phyloP scores from a whole-genome alignment of 768 basidiomycete genomes.

The Pulveroboletus sp. region DNA sequence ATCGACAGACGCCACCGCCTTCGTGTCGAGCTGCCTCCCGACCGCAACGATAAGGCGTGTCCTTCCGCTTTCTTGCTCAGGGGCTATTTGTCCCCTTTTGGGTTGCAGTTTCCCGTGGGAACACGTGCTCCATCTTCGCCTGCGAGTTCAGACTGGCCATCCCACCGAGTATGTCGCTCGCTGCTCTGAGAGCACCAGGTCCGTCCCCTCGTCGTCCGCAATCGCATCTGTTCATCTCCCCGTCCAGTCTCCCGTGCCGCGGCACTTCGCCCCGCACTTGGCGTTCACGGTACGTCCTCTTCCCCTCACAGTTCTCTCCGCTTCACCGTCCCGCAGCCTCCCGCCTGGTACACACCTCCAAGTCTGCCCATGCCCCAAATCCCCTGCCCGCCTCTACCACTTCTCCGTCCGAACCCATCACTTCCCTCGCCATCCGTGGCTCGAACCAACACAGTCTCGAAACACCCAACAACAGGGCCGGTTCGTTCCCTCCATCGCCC shows the following conservation, averaged over 20 bases:
- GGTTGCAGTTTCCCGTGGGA: conserved; percentile 9
- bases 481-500: conserved; percentile 37
- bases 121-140: background rate
- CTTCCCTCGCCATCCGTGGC: conserved; percentile 66
- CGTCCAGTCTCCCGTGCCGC: conserved; percentile 32
- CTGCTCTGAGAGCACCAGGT: conserved; percentile 35
- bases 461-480: conserved; percentile 85
- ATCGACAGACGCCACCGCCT: background rate
- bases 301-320: conserved; percentile 4
- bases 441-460: conserved; percentile 85
- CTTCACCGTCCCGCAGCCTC: conserved; percentile 32
- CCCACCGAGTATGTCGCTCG: conserved; percentile 39
- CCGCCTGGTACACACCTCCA: conserved; percentile 56
- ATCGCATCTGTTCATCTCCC: conserved; percentile 21
- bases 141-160: background rate
- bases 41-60: too few relatives aligned
- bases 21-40: too few relatives aligned
- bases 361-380: conserved; percentile 37
- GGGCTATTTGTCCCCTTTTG: background rate
- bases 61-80: conserved; percentile 4
- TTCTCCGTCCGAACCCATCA: conserved; percentile 51
- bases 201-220: conserved; percentile 27
- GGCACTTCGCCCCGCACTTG: conserved; percentile 42
- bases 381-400: conserved; percentile 41
- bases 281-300: conserved; percentile 36